These are phyloP conservation scores for Tricholoma sp. DNA, from an alignment of 768 basidiomycete species.

Conservation along the genomic window DNA sequence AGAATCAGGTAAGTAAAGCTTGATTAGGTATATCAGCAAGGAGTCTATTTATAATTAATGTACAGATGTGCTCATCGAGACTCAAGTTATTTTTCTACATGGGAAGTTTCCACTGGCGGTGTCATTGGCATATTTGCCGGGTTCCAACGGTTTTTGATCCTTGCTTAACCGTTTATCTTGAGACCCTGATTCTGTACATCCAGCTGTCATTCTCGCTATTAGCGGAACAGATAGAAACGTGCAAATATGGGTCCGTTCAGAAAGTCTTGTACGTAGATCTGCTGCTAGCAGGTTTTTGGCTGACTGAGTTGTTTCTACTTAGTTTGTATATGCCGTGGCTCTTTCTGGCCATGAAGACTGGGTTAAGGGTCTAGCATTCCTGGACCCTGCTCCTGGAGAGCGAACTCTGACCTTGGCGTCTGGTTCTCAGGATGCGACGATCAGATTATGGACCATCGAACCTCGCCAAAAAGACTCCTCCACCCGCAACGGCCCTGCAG, in stretches of 20 bases:
- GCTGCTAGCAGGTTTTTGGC: background rate
- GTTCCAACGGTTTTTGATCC: constrained; percentile 50
- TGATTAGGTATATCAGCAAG: background rate
- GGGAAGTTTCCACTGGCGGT: constrained; percentile 76
- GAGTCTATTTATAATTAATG: background rate
- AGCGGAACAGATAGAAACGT: constrained; percentile 79
- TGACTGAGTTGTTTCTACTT: background rate
- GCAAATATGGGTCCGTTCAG: constrained; percentile 70
- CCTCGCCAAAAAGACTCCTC: constrained; percentile 30
- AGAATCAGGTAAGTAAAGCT: constrained; percentile 25
- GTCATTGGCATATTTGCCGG: constrained; percentile 59
- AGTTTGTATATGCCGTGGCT: constrained; percentile 59
- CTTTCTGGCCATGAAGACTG: constrained; percentile 93
- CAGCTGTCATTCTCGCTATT: constrained; percentile 71
- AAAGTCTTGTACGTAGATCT: constrained; percentile 39
- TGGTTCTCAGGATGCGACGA: constrained; percentile 92
- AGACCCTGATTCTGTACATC: background rate
- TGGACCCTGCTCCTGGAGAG: constrained; percentile 22
- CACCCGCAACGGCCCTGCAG: constrained; percentile 11
- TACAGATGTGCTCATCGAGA: constrained; percentile 33
- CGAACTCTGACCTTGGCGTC: constrained; percentile 77
- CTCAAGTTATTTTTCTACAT: constrained; percentile 58
- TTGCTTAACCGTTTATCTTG: background rate
- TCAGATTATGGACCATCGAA: constrained; percentile 89
- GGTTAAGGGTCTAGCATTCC: constrained; percentile 80